phyloP scores from a whole-genome alignment of 2,329 filamentous ascomycete species.

The Fusarium torreyae region DNA sequence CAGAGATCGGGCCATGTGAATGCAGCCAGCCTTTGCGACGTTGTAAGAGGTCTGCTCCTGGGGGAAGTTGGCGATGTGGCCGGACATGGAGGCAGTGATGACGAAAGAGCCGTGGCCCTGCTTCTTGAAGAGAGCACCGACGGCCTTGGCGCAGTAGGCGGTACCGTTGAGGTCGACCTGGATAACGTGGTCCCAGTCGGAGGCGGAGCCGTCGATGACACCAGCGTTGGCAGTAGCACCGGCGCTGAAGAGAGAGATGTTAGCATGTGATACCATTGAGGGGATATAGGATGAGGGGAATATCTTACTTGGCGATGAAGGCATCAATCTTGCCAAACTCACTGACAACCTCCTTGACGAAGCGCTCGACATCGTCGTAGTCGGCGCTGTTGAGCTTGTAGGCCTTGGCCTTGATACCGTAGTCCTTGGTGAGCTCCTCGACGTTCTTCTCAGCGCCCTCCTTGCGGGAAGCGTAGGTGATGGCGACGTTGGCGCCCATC shows the following conservation, averaged over 20 bases:
- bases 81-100: constrained; percentile 79
- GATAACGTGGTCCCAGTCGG: constrained; percentile 77
- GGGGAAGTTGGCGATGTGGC: constrained; percentile 79
- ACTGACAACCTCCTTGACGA: constrained; percentile 74
- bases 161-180: constrained; percentile 76
- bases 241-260: constrained; percentile 56
- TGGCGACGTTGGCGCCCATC: constrained; percentile 78
- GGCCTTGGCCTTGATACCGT: constrained; percentile 76
- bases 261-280: constrained; percentile 6
- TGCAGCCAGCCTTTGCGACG: constrained; percentile 72
- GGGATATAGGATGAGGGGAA: no score
- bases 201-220: constrained; percentile 76
- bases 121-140: constrained; percentile 75
- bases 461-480: constrained; percentile 81
- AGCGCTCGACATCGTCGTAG: constrained; percentile 65
- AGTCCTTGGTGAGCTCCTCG: constrained; percentile 73
- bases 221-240: constrained; percentile 78
- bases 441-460: constrained; percentile 77
- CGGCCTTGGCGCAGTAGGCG: constrained; percentile 76
- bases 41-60: constrained; percentile 79
- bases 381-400: constrained; percentile 73
- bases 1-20: constrained; percentile 61
- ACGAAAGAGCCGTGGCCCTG: constrained; percentile 76
- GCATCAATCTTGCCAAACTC: constrained; percentile 83
- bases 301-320: constrained; percentile 80